Percentiles rank a stretch among this genome's conserved stretches.
Conservation (phyloP, 768 basidiomycete species). For the Floccularia luteovirens region DNA sequence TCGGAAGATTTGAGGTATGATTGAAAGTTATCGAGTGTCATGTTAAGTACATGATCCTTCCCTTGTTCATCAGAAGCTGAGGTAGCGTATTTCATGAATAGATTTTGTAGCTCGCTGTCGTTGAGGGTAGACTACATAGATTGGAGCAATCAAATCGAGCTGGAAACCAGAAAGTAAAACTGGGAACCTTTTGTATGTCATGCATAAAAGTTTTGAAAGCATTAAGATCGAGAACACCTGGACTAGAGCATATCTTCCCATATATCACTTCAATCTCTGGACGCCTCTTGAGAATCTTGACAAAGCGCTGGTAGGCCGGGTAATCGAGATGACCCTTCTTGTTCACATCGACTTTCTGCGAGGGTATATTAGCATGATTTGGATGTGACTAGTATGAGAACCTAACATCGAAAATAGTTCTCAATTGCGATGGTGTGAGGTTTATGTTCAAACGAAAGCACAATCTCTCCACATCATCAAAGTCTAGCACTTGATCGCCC, state of each 20-base stretch:
- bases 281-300: conserved; percentile 76
- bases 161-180: conserved; percentile 2
- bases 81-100: conserved; percentile 33
- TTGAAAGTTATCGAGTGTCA: conserved; percentile 61
- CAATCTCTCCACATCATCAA: conserved; percentile 67
- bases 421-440: conserved; percentile 49
- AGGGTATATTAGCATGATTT: conserved; percentile 1
- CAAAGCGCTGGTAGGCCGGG: conserved; percentile 74
- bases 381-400: neutral
- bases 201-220: conserved; percentile 41
- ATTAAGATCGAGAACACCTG: conserved; percentile 27
- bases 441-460: conserved; percentile 70
- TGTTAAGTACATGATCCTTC: conserved; percentile 14
- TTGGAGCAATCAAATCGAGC: neutral
- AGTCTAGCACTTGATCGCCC: conserved; percentile 55
- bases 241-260: conserved; percentile 26
- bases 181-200: conserved; percentile 33
- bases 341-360: conserved; percentile 62
- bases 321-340: conserved; percentile 65
- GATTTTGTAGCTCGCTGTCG: conserved; percentile 20
- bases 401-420: conserved; percentile 50
- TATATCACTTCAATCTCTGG: conserved; percentile 73
- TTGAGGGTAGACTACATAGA: conserved; percentile 27
- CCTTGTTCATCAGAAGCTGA: conserved; percentile 7
- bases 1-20: conserved; percentile 78